Evolutionary conservation across 805 yeast species (phyloP), one percentile per base, ranked within the genome.

Genomic region (Wickerhamiella bombiphila): DNA sequence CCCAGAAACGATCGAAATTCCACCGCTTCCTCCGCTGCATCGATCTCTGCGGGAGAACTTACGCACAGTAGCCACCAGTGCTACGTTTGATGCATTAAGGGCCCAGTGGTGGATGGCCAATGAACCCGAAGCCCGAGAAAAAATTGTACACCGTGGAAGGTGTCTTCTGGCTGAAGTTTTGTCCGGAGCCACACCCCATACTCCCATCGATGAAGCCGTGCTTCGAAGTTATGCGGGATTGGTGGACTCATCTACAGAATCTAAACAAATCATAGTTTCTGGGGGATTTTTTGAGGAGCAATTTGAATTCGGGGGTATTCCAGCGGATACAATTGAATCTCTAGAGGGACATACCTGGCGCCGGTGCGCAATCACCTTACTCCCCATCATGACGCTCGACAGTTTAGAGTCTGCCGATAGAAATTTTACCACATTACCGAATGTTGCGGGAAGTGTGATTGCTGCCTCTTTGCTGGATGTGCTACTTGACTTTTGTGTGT

Each of bases 341-440:
- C 36, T 34, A n/a, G 44, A 43, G 21, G 47, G 43, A 15, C 57
- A 55, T 22, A 17, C 32, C 3, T 60, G 65, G 65, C 42, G 44
- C 19, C 47, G 65, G 22, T 60, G 65, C 40, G 39, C 55, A 13
- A 31, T 55, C 11, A 58, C 63, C 1, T 36, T 59, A 28, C 38
- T 57, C 26, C 65, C 65, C 2, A 29, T 59, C 50, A 9, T 45
- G 49, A 17, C 38, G 42, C n/a, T 40, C 42, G 32, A 41, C 51
- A 3, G 59, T 59, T 42, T 28, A 34, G 15, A 53, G 53, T 14
- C 43, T 41, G 40, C 11, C 21, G 54, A 18, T 45, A 47, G 32
- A 40, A 35, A 25, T 9, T 17, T 39, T 13, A 22, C 24, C 29
- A 39, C 17, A 35, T 41, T 5, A 28, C 41, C 5, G 32, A 36